Evolutionary conservation across 495 filamentous ascomycete species (phyloP).

Genomic region (Baudoinia panamericana): DNA sequence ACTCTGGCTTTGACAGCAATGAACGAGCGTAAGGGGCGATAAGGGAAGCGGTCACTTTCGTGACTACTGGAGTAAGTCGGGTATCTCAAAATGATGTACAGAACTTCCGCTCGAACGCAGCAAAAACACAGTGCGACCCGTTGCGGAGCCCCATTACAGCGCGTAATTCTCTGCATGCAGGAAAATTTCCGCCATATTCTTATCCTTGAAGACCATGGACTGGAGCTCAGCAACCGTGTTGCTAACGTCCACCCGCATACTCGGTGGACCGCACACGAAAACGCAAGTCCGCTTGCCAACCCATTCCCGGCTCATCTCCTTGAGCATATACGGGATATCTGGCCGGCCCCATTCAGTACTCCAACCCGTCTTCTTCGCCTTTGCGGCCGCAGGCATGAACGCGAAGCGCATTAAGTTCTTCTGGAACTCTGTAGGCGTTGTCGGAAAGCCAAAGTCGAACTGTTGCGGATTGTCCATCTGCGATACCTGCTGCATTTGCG

Average conservation of each 20-base stretch:
- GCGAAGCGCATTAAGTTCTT: constrained; percentile 79
- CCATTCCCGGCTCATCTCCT: constrained; percentile 58
- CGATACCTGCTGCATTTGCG: background rate
- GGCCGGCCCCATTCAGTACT: constrained; percentile 88
- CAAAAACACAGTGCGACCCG: background rate
- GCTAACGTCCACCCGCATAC: constrained; percentile 76
- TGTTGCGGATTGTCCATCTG: constrained; percentile 14
- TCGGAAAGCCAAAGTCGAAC: constrained; percentile 66
- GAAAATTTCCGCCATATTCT: constrained; percentile 76
- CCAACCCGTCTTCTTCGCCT: constrained; percentile 63
- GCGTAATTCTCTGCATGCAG: constrained; percentile 93
- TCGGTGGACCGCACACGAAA: constrained; percentile 81
- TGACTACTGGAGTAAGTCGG: no score
- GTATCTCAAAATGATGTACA: no score
- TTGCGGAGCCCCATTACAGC: constrained; percentile 40
- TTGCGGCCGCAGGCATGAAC: constrained; percentile 49
- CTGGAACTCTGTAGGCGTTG: constrained; percentile 63
- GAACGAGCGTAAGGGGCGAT: no score
- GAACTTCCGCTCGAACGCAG: constrained; percentile 2
- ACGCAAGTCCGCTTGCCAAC: constrained; percentile 75
- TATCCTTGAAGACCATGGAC: constrained; percentile 63
- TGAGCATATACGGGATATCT: constrained; percentile 70
- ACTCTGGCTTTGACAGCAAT: no score
- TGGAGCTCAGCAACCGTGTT: constrained; percentile 73
- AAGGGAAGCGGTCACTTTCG: no score